Evolutionary conservation across 2,329 filamentous ascomycete genomes (phyloP).

Genomic region (Colletotrichum truncatum): DNA sequence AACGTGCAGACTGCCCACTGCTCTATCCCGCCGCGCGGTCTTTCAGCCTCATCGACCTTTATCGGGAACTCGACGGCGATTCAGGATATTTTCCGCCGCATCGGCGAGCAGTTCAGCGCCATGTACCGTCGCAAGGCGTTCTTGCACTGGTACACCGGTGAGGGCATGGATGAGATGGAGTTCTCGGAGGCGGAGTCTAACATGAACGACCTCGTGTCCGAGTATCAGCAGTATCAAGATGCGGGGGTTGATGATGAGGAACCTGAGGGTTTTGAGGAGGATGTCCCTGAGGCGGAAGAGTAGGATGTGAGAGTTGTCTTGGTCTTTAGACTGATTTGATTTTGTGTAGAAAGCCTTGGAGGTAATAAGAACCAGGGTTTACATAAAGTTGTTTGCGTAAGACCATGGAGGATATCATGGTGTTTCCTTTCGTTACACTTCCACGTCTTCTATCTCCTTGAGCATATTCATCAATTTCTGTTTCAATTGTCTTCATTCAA

Average conservation of each 20-base stretch:
- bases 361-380: no score
- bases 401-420: no score
- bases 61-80: constrained; percentile 99
- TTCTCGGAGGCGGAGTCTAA: constrained; percentile 99
- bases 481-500: no score
- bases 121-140: constrained; percentile 99
- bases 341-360: no score
- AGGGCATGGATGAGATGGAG: constrained; percentile 99
- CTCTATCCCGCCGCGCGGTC: constrained; percentile 95
- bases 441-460: no score
- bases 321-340: no score
- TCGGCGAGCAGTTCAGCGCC: constrained; percentile 98
- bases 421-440: no score
- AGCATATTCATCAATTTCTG: no score
- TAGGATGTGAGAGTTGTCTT: no score
- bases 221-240: constrained; percentile 99
- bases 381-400: no score
- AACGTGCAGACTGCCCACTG: constrained; percentile 99
- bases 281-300: constrained; percentile 72
- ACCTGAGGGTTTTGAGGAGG: constrained; percentile 87
- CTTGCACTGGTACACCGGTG: constrained; percentile 99
- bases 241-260: constrained; percentile 96
- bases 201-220: constrained; percentile 99
- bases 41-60: constrained; percentile 99
- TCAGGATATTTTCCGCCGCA: constrained; percentile 99